These are phyloP conservation scores for Madurella mycetomatis DNA, from an alignment of 2,329 filamentous ascomycete species.

Conservation along the genomic window DNA sequence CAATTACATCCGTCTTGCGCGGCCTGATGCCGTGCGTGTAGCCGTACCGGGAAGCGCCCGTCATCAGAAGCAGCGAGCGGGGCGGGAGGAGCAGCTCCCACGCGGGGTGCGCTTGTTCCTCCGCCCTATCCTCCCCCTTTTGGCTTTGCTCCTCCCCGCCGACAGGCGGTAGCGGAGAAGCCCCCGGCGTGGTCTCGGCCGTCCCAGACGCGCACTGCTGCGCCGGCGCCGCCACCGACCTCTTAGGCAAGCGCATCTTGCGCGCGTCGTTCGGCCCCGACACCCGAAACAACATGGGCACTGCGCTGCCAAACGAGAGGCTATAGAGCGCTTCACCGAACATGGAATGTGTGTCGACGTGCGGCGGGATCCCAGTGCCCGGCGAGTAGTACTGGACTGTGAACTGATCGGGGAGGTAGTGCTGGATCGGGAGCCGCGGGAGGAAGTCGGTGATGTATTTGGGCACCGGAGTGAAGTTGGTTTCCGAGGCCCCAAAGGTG, in stretches of 20 bases:
- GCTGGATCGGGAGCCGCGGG: constrained; percentile 36
- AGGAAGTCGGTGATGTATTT: constrained; percentile 22
- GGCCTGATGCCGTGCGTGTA: constrained; percentile 50
- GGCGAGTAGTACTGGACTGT: constrained; percentile 58
- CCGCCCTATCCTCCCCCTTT: not conserved
- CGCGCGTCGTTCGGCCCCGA: constrained; percentile 25
- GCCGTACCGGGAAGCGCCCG: constrained; percentile 24
- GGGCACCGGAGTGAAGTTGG: constrained; percentile 21
- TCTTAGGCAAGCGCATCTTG: constrained; percentile 26
- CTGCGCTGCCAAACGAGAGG: constrained; percentile 39
- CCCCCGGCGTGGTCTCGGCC: not conserved
- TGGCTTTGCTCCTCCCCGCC: not conserved
- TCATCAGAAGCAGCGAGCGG: constrained; percentile 26
- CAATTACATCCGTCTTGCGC: constrained; percentile 43
- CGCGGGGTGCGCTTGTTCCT: constrained; percentile 2
- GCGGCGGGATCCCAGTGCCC: constrained; percentile 56
- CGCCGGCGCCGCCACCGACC: constrained; percentile 15
- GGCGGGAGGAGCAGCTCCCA: constrained; percentile 25
- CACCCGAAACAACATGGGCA: constrained; percentile 42
- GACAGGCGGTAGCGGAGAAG: not conserved
- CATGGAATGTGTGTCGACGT: constrained; percentile 54
- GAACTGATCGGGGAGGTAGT: constrained; percentile 41
- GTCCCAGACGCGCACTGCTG: not conserved
- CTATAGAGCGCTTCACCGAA: constrained; percentile 43
- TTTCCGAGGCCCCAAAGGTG: constrained; percentile 24